Base-by-base conservation (phyloP, 148 eudicot genomes). In the Rhododendron molle region DNA sequence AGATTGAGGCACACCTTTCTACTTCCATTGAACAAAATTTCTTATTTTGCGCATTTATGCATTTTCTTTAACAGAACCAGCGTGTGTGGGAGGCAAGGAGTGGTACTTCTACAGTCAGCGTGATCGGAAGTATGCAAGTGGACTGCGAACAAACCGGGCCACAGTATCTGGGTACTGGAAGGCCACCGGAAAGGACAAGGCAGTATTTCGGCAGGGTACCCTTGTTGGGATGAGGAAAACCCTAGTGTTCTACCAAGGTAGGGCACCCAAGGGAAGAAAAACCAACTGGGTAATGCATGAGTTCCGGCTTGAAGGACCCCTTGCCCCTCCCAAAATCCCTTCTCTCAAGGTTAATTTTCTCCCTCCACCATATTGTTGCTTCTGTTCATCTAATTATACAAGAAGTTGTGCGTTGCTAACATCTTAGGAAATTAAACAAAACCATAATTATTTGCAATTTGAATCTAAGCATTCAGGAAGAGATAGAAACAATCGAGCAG, bases 281-380 rank as follows among this genome's bases (percentile, higher is more conserved):
- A 93, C 95, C 26, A 91, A 97, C 13, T 97, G 99, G 99, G 98
- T 97, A 26, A 95, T 97, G 99, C 98, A 97, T 85, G 99, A 97
- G 77, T 97, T 94, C 83, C 89, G 99, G 3, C 87, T 94, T 40
- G 96, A 97, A 88, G 93, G 92, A 28, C 91, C 92, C 56, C 87
- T 86, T 80, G 87, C 76, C 73, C 88, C 90, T 83, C 89, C 92
- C 21, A 90, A 86, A 74, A 7, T 78, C 46, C 76, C 91, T 26
- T 85, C 91, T 18, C 73, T 85, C 76, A 91, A 91, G 95, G 95
- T 93, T 81, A 56, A 50, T 56, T 50, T 13, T 56, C 21, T 12
- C 38, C 14, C 26, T 0, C 14, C 0, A 1, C 23, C 8, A 34
- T 9, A 40, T 21, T 30, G 15, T 30, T 44, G 52, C 16, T 74